phyloP scores from a whole-genome alignment of 768 basidiomycete species.

The Floccularia luteovirens region DNA sequence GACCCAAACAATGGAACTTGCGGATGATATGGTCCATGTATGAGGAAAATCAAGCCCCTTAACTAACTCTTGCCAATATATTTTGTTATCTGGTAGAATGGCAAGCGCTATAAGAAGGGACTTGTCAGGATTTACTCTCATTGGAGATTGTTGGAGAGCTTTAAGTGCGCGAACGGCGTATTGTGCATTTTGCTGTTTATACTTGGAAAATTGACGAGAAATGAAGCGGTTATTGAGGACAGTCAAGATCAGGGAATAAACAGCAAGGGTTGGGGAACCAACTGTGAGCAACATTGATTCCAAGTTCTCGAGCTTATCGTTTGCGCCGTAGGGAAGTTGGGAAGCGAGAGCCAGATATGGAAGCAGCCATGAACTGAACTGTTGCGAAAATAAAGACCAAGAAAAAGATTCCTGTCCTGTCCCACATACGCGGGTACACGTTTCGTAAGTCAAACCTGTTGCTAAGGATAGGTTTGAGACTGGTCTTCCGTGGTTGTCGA shows the following conservation, averaged over 20 bases:
- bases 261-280: no score
- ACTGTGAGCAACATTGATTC: no score
- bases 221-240: no score
- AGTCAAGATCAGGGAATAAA: no score
- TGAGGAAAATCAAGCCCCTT: slow-evolving; percentile 24
- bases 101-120: slow-evolving; percentile 22
- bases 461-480: no score
- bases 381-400: slow-evolving; percentile 22
- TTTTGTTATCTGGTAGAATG: slow-evolving; percentile 25
- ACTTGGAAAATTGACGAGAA: no score
- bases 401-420: slow-evolving; percentile 10
- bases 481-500: no score
- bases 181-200: no score
- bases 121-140: slow-evolving; percentile 23
- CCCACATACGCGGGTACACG: slow-evolving; percentile 15
- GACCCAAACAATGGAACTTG: slow-evolving; percentile 30
- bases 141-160: no score
- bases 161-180: slow-evolving; percentile 21
- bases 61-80: slow-evolving; percentile 26
- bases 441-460: slow-evolving; percentile 15
- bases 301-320: no score
- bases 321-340: slow-evolving; percentile 37
- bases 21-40: slow-evolving; percentile 31
- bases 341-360: slow-evolving; percentile 34
- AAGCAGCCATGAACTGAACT: slow-evolving; percentile 32